Base-by-base conservation (phyloP, 2,329 filamentous ascomycete species). In the Dothideomycetidae sp. region DNA sequence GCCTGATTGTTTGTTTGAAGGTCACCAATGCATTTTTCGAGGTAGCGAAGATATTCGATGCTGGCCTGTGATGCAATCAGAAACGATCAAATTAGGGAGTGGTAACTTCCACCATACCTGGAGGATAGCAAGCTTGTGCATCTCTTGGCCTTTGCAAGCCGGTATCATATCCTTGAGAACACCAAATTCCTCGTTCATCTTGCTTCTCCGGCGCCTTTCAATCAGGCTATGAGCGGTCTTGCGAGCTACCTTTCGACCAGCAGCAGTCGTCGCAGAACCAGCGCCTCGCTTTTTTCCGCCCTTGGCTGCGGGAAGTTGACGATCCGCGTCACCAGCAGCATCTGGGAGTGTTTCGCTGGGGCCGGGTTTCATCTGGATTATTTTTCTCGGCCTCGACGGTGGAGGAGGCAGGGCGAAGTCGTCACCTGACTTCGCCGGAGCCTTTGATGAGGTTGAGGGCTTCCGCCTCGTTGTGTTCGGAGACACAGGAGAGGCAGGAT, bases 131-230 rank as follows among this genome's bases (percentile, higher is more conserved):
- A 96, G 64, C 61, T 98, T 98, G 59, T 96, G 90, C 90, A 96
- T 96, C 53, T 96, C 88, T 47, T 78, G 73, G 5, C 85, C 86
- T n/a, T 73, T 75, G 57, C 90, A 96, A 2, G 90, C 88, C 1
- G 90, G 90, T 40, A 96, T 92, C 81, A 98, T 85, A 50, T 79
- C 73, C 61, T 96, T 96, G 46, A 96, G 63, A 11, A 92, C 80
- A 2, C 76, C 81, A 62, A 96, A 96, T 61, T 96, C 90, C 56
- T 96, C 88, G 49, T 98, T 96, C 88, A 96, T 98, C 66, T 96
- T 98, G 10, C 83, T 93, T 44, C 90, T 70, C 50, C 90, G 67
- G 41, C 88, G 67, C 31, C 90, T 70, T 62, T 98, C 90, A 49
- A 96, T 98, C 47, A 96, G 62, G 52, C 85, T 94, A 54, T 98